Percentiles rank a stretch among this genome's conserved stretches.
Evolutionary conservation across 164 flowering plant genomes (phyloP).

Genomic region (Annona squamosa): DNA sequence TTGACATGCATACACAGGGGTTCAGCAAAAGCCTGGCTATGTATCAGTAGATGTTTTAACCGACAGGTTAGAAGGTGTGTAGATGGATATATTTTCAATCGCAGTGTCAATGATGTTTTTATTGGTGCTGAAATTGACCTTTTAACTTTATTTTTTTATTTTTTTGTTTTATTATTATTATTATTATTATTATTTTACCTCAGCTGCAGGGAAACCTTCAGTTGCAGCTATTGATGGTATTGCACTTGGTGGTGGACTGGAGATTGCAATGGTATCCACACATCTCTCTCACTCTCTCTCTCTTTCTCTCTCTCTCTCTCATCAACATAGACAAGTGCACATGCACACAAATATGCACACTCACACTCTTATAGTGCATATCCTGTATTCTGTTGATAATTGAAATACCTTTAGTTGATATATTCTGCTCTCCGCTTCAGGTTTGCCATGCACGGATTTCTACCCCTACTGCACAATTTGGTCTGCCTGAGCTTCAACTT

Average conservation of each 20-base stretch:
- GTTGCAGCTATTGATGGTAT: slow-evolving; percentile 93
- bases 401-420: no score
- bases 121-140: no score
- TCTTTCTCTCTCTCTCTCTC: no score
- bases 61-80: slow-evolving; percentile 66
- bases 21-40: slow-evolving; percentile 47
- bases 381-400: no score
- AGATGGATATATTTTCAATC: neutral
- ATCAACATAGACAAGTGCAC: no score
- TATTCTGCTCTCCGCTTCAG: slow-evolving; percentile 26
- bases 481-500: slow-evolving; percentile 86
- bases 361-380: no score
- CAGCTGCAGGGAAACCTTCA: slow-evolving; percentile 61
- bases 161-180: no score
- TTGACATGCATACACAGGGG: slow-evolving; percentile 24
- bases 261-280: slow-evolving; percentile 72
- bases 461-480: slow-evolving; percentile 71
- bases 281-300: no score
- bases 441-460: slow-evolving; percentile 85
- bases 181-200: no score
- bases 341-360: no score
- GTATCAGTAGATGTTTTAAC: slow-evolving; percentile 56
- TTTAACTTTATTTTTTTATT: no score
- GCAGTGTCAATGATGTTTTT: no score
- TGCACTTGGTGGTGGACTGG: slow-evolving; percentile 91